A percentile compares a stretch with the other conserved stretches of the same genome.
phyloP scores from a whole-genome alignment of 768 basidiomycete species.

The Tremella mesenterica region DNA sequence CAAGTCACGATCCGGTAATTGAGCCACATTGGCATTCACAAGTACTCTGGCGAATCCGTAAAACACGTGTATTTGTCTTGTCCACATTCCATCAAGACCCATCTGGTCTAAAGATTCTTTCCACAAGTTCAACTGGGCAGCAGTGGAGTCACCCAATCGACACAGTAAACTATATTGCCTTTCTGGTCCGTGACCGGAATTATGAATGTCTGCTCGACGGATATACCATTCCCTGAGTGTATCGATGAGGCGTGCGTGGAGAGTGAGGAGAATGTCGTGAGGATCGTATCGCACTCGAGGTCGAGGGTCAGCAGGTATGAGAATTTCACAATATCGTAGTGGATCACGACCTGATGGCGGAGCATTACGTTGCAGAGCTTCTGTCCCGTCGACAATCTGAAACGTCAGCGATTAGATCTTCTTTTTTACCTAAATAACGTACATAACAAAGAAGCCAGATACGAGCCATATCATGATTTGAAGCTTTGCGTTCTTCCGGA shows the following conservation, averaged over 20 bases:
- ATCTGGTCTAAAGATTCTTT: background rate
- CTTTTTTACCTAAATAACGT: slow-evolving; percentile 6
- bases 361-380: slow-evolving; percentile 4
- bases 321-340: slow-evolving; percentile 5
- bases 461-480: slow-evolving; percentile 18
- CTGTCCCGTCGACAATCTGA: slow-evolving; percentile 17
- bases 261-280: slow-evolving; percentile 11
- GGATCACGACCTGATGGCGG: slow-evolving; percentile 8
- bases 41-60: background rate
- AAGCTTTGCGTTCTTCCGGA: slow-evolving; percentile 18
- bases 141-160: background rate
- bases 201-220: background rate
- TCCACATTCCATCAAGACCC: background rate
- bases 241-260: slow-evolving; percentile 15
- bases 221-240: slow-evolving; percentile 6
- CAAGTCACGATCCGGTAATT: background rate
- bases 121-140: background rate
- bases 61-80: background rate
- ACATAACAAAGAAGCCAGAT: slow-evolving; percentile 33
- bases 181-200: background rate
- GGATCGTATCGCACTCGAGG: background rate
- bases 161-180: background rate
- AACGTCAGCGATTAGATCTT: background rate
- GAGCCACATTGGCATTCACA: background rate
- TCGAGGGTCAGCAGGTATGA: slow-evolving; percentile 2